Base-by-base conservation (phyloP, 179 eudicot species). In the Drosera spatulata region DNA sequence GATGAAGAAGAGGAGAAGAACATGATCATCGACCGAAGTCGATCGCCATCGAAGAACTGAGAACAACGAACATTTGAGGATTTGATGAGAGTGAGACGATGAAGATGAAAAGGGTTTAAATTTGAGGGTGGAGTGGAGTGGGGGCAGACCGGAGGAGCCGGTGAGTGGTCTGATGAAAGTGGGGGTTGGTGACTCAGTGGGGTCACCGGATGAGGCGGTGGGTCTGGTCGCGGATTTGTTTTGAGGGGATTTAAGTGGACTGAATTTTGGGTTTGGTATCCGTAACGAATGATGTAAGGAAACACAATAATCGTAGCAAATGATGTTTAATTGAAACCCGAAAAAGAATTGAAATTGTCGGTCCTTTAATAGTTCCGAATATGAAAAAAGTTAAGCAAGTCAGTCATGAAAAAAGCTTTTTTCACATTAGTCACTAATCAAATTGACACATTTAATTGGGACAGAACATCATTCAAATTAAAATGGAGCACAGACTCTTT, bases 71-170 rank as follows among this genome's bases (percentile, higher is more conserved):
- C 33, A 22, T 12, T 56, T 2, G 60, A 61, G 57, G 57, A 5
- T n/a, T 37, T 41, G 47, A 48, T 55, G 8, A 46, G 10, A 65
- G 39, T 15, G 15, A 55, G 44, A 59, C 33, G 33, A 42, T 43
- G 45, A 41, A 22, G 53, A 39, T 47, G 58, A 60, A 50, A 38
- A 11, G 42, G 62, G 58, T 61, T 71, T 75, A 62, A 63, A 71
- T 53, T 65, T 63, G 63, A 39, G 59, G 59, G 43, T 43, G 56
- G 45, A 63, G 63, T 10, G 41, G 41, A 12, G 53, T 43, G 68
- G 79, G 73, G 45, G 79, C 71, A 49, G 58, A 77, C 85, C 74
- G 79, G 77, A 62, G 49, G 73, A 69, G 63, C 46, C 75, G 77
- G 85, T 74, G 59, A 57, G 47, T 46, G 66, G 8, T 7, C 33